Percentiles rank a stretch among this genome's conserved stretches.
Evolutionary conservation across 176 grass and related monocot genomes (phyloP).

Genomic region (Oryza glumipatula): DNA sequence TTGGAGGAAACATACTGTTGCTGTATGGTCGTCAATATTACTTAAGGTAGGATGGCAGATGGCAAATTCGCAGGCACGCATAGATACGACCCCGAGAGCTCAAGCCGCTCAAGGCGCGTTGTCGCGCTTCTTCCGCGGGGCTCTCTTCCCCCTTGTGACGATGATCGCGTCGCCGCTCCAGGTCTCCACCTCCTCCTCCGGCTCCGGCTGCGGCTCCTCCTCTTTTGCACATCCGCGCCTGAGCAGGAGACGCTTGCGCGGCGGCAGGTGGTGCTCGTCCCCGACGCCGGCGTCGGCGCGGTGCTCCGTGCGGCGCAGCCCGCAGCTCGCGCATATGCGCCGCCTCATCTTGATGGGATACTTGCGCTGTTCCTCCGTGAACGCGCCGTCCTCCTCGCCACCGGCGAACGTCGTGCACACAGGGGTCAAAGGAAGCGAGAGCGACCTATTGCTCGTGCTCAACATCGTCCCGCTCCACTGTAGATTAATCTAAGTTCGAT

Average conservation of each 20-base stretch:
- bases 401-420: background rate
- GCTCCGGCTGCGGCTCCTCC: too few relatives aligned
- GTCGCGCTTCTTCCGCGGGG: slow-evolving; percentile 10
- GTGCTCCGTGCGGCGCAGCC: slow-evolving; percentile 21
- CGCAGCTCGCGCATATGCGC: slow-evolving; percentile 15
- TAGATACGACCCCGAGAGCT: too few relatives aligned
- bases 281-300: background rate
- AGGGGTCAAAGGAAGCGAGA: background rate
- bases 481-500: background rate
- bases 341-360: slow-evolving; percentile 28
- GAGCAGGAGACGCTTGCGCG: slow-evolving; percentile 30
- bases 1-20: too few relatives aligned
- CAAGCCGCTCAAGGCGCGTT: too few relatives aligned
- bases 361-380: slow-evolving; percentile 8
- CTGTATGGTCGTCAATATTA: too few relatives aligned
- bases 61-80: too few relatives aligned
- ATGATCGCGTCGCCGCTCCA: background rate
- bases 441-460: background rate
- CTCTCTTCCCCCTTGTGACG: slow-evolving; percentile 11
- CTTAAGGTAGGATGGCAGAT: too few relatives aligned
- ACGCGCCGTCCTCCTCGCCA: background rate
- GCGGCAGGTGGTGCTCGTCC: slow-evolving; percentile 35
- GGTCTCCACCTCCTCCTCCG: slow-evolving; percentile 1
- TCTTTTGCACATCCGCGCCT: background rate
- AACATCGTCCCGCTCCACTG: background rate